Evolutionary conservation across 495 filamentous ascomycete species (phyloP), one percentile per base, ranked within the genome.

Genomic region (Neurospora sp.): DNA sequence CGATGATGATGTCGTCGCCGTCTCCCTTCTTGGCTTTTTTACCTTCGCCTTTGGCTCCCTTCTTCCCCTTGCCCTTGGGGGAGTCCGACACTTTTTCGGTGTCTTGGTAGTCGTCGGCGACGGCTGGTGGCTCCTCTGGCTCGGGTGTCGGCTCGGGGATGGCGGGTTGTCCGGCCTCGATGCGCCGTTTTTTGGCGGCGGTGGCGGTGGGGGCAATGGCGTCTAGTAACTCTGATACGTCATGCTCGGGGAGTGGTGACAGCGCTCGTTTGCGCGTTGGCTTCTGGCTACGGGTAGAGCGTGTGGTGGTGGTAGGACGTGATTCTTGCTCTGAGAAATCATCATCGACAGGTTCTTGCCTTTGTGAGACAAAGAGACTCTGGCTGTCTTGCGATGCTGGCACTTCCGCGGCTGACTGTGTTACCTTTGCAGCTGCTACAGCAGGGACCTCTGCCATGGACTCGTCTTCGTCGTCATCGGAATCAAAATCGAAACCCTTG

Each of bases 121-220:
- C 38, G 17, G 72, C 21, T 2, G 48, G 74, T 45, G 48, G 39
- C 24, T 69, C 39, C 21, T 78, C 72, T 1, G 77, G 77, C 11
- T 77, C 76, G 69, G 73, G 74, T 11, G 73, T 71, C 15, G 74
- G 69, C 72, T 69, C 77, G 62, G 75, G 80, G 66, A 80, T 72
- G 0, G 81, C 78, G 0, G 79, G 79, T 71, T 86, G 81, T 13
- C 84, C 83, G 21, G 84, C 82, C 31, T 85, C 88, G 48, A 90
- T 81, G 7, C 87, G 86, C 13, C 90, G 89, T 17, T 89, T 88
- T 81, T 96, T 96, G 78, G 93, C 86, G 19, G 90, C 90, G 21
- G 89, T 86, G 36, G 93, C 89, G 6, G 89, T 90, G 1, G 93
- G 92, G 1, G 94, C 87, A 28, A 96, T 85, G 19, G 82, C 81